These are phyloP conservation scores for Aquanectria penicillioides DNA, from an alignment of 2,329 filamentous ascomycete genomes.

Conservation along the genomic window DNA sequence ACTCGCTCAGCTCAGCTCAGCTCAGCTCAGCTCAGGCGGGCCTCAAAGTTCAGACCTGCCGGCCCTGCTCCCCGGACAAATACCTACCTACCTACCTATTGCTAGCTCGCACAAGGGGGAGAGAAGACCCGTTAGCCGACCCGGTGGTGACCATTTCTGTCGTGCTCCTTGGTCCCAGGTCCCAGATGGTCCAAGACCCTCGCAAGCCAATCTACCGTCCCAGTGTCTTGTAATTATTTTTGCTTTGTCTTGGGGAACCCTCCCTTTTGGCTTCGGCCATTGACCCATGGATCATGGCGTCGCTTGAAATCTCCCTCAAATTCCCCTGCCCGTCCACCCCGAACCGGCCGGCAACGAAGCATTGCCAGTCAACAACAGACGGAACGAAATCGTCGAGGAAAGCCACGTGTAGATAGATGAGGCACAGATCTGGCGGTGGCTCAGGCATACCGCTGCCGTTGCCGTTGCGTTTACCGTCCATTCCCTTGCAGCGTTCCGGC, in stretches of 20 bases:
- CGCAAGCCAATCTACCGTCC: constrained; percentile 9
- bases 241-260: constrained; percentile 18
- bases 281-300: background rate
- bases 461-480: too few relatives aligned
- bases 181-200: background rate
- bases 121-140: constrained; percentile 17
- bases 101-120: constrained; percentile 18
- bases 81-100: constrained; percentile 3
- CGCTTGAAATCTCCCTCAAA: background rate
- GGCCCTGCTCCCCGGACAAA: constrained; percentile 17
- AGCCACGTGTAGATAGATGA: constrained; percentile 36
- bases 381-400: background rate
- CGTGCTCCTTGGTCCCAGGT: constrained; percentile 1
- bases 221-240: constrained; percentile 3
- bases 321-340: background rate
- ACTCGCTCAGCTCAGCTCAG: too few relatives aligned
- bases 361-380: background rate
- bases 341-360: constrained; percentile 9
- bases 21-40: too few relatives aligned
- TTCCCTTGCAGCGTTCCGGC: background rate
- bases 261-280: background rate
- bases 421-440: constrained; percentile 32
- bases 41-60: constrained; percentile 14
- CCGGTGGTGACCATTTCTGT: constrained; percentile 18
- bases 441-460: constrained; percentile 7